Evolutionary conservation across 2,329 filamentous ascomycete species (phyloP).

Genomic region (Waltergamsia citrina): DNA sequence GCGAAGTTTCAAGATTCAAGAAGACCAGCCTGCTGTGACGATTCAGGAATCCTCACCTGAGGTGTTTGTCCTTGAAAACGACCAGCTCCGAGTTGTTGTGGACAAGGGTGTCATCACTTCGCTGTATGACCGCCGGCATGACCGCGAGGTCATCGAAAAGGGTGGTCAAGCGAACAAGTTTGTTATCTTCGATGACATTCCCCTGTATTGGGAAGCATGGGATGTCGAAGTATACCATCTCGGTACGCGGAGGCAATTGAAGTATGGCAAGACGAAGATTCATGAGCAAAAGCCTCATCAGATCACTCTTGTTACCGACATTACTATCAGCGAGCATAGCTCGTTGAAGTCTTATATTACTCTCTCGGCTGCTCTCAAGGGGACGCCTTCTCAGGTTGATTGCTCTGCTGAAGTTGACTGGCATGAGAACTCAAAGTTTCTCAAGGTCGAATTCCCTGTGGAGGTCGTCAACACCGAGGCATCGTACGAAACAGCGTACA

Average conservation of each 20-base stretch:
- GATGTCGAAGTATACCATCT: conserved; percentile 96
- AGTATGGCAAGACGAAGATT: conserved; percentile 59
- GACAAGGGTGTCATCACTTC: conserved; percentile 73
- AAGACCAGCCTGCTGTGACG: conserved; percentile 37
- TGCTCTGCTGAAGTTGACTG: conserved; percentile 86
- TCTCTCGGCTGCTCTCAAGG: conserved; percentile 58
- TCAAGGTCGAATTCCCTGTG: conserved; percentile 97
- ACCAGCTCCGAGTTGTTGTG: conserved; percentile 64
- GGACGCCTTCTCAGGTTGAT: conserved; percentile 56
- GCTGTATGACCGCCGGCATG: conserved; percentile 62
- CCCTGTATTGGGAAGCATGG: conserved; percentile 95
- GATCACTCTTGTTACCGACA: conserved; percentile 75
- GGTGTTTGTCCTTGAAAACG: conserved; percentile 72
- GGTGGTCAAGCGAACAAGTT: conserved; percentile 78
- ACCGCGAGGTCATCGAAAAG: conserved; percentile 68
- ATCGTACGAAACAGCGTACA: conserved; percentile 91
- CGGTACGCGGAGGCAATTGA: conserved; percentile 70
- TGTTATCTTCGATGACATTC: conserved; percentile 95
- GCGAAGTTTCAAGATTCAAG: conserved; percentile 34
- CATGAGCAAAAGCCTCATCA: conserved; percentile 62
- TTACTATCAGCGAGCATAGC: conserved; percentile 78
- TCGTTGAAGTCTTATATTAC: conserved; percentile 81
- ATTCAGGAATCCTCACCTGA: conserved; percentile 43
- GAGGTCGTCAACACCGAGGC: conserved; percentile 86
- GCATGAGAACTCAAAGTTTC: conserved; percentile 94